Percentiles rank a stretch among this genome's conserved stretches.
Conservation (phyloP, 352 stramenopile species). For the Pythium monospermum region DNA sequence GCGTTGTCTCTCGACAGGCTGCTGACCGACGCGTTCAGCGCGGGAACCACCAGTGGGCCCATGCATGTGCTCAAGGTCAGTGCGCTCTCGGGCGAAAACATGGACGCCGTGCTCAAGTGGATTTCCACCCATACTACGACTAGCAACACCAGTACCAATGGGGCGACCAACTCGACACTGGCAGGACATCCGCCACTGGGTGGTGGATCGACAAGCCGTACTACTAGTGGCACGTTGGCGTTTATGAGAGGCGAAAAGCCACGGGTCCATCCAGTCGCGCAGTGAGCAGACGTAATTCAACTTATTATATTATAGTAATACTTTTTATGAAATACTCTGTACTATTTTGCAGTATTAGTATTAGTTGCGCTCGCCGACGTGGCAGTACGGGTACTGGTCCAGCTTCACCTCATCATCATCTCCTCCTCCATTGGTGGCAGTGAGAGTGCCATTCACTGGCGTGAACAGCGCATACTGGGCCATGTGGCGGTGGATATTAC, state of each 20-base stretch:
- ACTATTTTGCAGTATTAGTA: not conserved
- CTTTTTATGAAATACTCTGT: too few species aligned
- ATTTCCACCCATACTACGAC: too few species aligned
- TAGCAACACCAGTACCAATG: too few species aligned
- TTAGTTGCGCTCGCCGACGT: constrained; percentile 60
- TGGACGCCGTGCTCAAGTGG: constrained; percentile 52
- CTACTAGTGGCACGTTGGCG: too few species aligned
- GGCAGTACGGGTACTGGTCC: constrained; percentile 56
- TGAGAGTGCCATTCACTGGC: constrained; percentile 18
- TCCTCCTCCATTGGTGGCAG: not conserved
- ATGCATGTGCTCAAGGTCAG: constrained; percentile 58
- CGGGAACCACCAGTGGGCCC: constrained; percentile 23
- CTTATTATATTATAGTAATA: not conserved
- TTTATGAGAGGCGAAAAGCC: too few species aligned
- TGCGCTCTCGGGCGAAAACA: constrained; percentile 53
- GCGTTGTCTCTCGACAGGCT: constrained; percentile 56
- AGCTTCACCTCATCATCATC: constrained; percentile 10
- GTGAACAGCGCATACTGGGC: constrained; percentile 47
- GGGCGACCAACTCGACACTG: too few species aligned
- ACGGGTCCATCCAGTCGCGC: too few species aligned
- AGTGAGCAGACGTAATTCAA: too few species aligned
- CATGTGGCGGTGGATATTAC: constrained; percentile 51
- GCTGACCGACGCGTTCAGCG: constrained; percentile 16
- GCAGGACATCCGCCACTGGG: too few species aligned
- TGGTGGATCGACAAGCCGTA: too few species aligned